Evolutionary conservation across 2,329 filamentous ascomycete species (phyloP).

Genomic region (Trichophyton benhamiae): DNA sequence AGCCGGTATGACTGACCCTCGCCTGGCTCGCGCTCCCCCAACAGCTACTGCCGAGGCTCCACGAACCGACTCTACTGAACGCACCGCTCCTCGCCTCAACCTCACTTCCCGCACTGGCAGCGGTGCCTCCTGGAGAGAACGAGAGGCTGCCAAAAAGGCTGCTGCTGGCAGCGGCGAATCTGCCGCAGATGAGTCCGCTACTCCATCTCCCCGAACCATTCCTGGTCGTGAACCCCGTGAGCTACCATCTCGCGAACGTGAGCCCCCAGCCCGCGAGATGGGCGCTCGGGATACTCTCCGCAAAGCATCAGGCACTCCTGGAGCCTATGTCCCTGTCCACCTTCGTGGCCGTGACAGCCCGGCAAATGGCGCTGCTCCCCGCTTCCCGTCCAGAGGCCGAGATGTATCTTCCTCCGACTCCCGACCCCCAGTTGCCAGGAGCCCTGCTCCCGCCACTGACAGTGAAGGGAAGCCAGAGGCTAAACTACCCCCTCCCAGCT

Average conservation of each 20-base stretch:
- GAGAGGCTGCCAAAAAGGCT: constrained; percentile 41
- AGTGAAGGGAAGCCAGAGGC: constrained; percentile 6
- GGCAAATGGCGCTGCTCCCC: neutral
- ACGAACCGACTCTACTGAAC: constrained; percentile 40
- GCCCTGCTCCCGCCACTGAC: constrained; percentile 8
- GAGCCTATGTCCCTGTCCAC: constrained; percentile 13
- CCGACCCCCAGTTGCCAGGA: constrained; percentile 9
- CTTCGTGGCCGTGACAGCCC: constrained; percentile 11
- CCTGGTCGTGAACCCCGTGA: constrained; percentile 6
- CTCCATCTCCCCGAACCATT: constrained; percentile 3
- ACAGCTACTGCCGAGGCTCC: constrained; percentile 31
- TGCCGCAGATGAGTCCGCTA: constrained; percentile 18
- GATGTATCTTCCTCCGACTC: neutral
- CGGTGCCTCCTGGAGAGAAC: constrained; percentile 46
- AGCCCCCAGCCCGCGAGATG: neutral
- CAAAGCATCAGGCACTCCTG: neutral
- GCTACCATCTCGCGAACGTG: neutral
- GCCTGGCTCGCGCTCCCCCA: constrained; percentile 43
- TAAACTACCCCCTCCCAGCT: constrained; percentile 4
- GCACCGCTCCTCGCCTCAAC: constrained; percentile 43
- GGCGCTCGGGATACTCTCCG: neutral
- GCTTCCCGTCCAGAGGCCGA: neutral
- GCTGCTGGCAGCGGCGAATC: constrained; percentile 15
- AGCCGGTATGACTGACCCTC: constrained; percentile 18
- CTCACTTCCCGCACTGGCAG: constrained; percentile 40